phyloP scores from a whole-genome alignment of 768 basidiomycete genomes.

The Amanita thiersii region DNA sequence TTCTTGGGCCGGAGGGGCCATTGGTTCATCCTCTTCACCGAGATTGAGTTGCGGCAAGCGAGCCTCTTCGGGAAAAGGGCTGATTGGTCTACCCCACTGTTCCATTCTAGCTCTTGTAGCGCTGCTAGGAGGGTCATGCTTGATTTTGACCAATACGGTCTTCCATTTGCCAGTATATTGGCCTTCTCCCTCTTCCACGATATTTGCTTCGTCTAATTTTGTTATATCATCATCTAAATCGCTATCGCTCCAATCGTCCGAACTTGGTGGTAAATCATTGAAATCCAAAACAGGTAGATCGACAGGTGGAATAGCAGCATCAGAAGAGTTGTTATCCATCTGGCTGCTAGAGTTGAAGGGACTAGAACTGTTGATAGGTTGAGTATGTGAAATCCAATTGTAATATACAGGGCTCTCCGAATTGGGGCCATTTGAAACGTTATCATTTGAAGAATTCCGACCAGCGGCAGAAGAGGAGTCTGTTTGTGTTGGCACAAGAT shows the following conservation, averaged over 20 bases:
- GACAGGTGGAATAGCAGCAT: slow-evolving; percentile 20
- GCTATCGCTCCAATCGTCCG: slow-evolving; percentile 26
- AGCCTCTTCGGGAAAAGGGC: slow-evolving; percentile 45
- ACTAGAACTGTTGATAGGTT: not conserved
- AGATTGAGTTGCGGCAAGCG: slow-evolving; percentile 15
- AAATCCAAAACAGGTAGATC: slow-evolving; percentile 19
- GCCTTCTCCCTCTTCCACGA: slow-evolving; percentile 34
- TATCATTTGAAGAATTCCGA: not conserved
- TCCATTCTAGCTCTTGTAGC: slow-evolving; percentile 40
- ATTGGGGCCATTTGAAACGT: not conserved
- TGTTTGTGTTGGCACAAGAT: slow-evolving; percentile 14
- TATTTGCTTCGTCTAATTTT: slow-evolving; percentile 3
- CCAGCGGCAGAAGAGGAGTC: not conserved
- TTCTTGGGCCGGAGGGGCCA: not conserved
- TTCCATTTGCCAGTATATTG: slow-evolving; percentile 65
- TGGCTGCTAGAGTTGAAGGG: slow-evolving; percentile 16
- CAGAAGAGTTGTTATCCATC: slow-evolving; percentile 21
- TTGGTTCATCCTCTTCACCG: slow-evolving; percentile 11
- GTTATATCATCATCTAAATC: slow-evolving; percentile 14
- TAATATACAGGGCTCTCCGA: slow-evolving; percentile 11
- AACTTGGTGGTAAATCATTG: slow-evolving; percentile 17
- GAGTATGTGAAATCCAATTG: slow-evolving; percentile 14
- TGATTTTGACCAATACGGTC: slow-evolving; percentile 48
- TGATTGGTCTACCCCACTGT: slow-evolving; percentile 63
- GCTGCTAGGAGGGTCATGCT: slow-evolving; percentile 58